Conservation (phyloP, 345 rosid species). For the Citrus sp. region DNA sequence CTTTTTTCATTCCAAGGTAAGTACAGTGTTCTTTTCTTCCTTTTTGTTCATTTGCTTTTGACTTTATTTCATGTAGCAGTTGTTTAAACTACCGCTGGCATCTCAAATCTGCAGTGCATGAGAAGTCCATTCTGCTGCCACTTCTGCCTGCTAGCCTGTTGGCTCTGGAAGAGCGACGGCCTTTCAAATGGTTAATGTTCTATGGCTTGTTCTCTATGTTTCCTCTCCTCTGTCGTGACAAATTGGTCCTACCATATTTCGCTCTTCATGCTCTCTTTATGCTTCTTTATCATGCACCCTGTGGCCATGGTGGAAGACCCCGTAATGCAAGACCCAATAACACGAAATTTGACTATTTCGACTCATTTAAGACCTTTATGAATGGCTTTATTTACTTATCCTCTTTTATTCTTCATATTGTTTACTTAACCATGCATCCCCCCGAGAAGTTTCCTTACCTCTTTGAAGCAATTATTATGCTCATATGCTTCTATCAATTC, state of each 20-base stretch:
- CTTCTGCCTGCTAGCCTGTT: constrained; percentile 77
- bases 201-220: constrained; percentile 84
- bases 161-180: constrained; percentile 55
- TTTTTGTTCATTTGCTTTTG: no score
- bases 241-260: constrained; percentile 62
- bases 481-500: constrained; percentile 61
- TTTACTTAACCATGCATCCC: constrained; percentile 53
- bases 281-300: constrained; percentile 46
- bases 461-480: constrained; percentile 72
- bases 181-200: constrained; percentile 53
- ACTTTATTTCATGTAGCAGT: not conserved
- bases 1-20: constrained; percentile 88
- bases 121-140: constrained; percentile 93
- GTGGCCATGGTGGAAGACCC: constrained; percentile 28
- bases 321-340: constrained; percentile 15
- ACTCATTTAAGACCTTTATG: constrained; percentile 20
- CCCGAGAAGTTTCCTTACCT: constrained; percentile 65
- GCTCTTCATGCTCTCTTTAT: constrained; percentile 46
- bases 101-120: constrained; percentile 69
- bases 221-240: constrained; percentile 83
- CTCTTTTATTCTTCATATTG: constrained; percentile 57
- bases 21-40: constrained; percentile 5
- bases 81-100: not conserved
- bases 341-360: constrained; percentile 15
- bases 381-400: constrained; percentile 33